Evolutionary conservation across 129 eudicot species (phyloP).

Genomic region (carrot (Daucus carota)): DH1_v3.0 NC_030384.2:49883501-49884000

Average conservation of each 20-base stretch:
- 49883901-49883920: conserved; percentile 25
- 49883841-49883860: neutral
- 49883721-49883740: conserved; percentile 24
- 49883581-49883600: conserved; percentile 25
- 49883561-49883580: conserved; percentile 34
- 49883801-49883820: neutral
- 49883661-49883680: conserved; percentile 25
- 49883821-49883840: neutral
- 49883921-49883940: conserved; percentile 26
- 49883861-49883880: neutral
- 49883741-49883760: conserved; percentile 47
- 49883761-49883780: conserved; percentile 60
- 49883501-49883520: conserved; percentile 37
- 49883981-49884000: conserved; percentile 43
- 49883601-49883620: conserved; percentile 23
- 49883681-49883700: conserved; percentile 28
- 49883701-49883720: conserved; percentile 25
- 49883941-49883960: conserved; percentile 33
- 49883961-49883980: conserved; percentile 39
- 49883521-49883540: conserved; percentile 38
- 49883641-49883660: conserved; percentile 22
- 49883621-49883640: conserved; percentile 27
- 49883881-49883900: conserved; percentile 7
- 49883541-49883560: conserved; percentile 37
- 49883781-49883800: conserved; percentile 32